These are phyloP conservation scores for Macrocybe gigantea DNA, from an alignment of 768 basidiomycete species.

Conservation along the genomic window DNA sequence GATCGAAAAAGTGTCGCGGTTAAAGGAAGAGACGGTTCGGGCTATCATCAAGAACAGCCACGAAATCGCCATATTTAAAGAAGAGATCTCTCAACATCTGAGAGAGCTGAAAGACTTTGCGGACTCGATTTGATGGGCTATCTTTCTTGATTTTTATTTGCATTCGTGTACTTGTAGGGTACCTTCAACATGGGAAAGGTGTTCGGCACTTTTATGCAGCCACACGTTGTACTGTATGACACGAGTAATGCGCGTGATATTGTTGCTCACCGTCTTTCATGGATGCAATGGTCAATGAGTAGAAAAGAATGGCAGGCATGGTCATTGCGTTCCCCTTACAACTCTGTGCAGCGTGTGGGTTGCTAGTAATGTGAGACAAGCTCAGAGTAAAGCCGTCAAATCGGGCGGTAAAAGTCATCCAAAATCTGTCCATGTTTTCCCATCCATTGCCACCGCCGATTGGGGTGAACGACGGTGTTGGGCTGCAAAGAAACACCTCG, in stretches of 20 bases:
- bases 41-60: constrained; percentile 82
- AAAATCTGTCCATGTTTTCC: constrained; percentile 65
- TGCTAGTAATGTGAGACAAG: too few relatives aligned
- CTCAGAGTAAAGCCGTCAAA: too few relatives aligned
- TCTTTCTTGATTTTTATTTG: background rate
- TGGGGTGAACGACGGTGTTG: constrained; percentile 64
- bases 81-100: constrained; percentile 68
- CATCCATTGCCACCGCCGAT: constrained; percentile 83
- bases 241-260: too few relatives aligned
- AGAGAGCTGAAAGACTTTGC: constrained; percentile 65
- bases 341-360: too few relatives aligned
- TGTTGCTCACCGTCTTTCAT: too few relatives aligned
- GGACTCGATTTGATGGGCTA: constrained; percentile 22
- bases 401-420: constrained; percentile 26
- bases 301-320: too few relatives aligned
- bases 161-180: background rate
- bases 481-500: constrained; percentile 63
- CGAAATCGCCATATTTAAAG: constrained; percentile 78
- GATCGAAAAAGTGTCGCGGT: constrained; percentile 63
- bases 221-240: too few relatives aligned
- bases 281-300: too few relatives aligned
- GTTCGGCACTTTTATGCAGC: too few relatives aligned
- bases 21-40: constrained; percentile 76
- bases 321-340: too few relatives aligned
- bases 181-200: too few relatives aligned